phyloP scores from a whole-genome alignment of 495 filamentous ascomycete genomes.

The Xylaria flabelliformis region DNA sequence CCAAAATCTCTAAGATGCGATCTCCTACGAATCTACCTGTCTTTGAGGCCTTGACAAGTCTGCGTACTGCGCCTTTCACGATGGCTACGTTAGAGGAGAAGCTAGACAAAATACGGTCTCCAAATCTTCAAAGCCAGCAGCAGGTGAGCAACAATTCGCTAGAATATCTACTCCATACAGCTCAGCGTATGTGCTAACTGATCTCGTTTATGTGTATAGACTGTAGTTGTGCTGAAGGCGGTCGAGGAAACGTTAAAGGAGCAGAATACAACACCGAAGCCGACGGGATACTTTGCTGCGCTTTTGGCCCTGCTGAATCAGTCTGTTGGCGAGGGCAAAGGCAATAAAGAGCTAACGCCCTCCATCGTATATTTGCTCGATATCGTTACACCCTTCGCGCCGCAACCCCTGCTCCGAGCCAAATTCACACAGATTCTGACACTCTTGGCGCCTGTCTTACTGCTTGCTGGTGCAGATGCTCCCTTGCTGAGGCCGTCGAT shows the following conservation, averaged over 20 bases:
- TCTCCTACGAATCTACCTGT: constrained; percentile 1
- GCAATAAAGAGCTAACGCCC: constrained; percentile 83
- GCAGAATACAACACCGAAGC: constrained; percentile 78
- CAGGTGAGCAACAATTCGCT: constrained; percentile 63
- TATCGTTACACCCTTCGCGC: constrained; percentile 80
- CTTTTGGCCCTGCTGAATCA: constrained; percentile 87
- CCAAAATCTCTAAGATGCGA: constrained; percentile 32
- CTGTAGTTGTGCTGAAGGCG: constrained; percentile 83
- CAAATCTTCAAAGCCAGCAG: constrained; percentile 93
- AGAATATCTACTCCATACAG: neutral
- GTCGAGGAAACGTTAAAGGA: constrained; percentile 91
- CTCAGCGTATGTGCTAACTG: constrained; percentile 21
- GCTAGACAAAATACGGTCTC: constrained; percentile 94
- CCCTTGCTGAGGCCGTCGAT: constrained; percentile 87
- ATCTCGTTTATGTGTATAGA: constrained; percentile 57
- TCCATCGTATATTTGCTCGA: constrained; percentile 97
- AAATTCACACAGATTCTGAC: constrained; percentile 94
- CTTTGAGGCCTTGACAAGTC: constrained; percentile 30
- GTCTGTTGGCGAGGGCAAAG: constrained; percentile 65
- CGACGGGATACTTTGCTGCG: constrained; percentile 95
- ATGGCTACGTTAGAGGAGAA: constrained; percentile 84
- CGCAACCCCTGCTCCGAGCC: constrained; percentile 81
- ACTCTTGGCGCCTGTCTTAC: constrained; percentile 81
- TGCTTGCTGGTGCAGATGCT: constrained; percentile 82
- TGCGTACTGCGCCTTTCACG: constrained; percentile 50